Evolutionary conservation across 2,329 filamentous ascomycete genomes (phyloP).

Genomic region (Domatiomyces globalis): DNA sequence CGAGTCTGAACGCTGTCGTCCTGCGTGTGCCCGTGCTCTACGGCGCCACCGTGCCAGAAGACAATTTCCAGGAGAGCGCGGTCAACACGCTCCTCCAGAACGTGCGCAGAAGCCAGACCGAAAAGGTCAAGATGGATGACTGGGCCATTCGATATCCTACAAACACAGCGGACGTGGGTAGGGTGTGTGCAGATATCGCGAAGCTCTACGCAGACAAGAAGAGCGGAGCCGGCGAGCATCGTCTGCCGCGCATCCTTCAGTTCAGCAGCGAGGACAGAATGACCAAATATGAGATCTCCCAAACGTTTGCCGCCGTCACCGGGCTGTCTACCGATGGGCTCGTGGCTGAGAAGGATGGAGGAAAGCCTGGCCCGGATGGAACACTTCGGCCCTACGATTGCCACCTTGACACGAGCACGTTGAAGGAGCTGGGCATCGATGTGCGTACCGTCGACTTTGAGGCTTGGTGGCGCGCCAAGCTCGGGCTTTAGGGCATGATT

Average conservation of each 20-base stretch:
- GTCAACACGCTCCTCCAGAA: slow-evolving; percentile 67
- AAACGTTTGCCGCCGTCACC: slow-evolving; percentile 64
- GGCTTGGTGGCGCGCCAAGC: slow-evolving; percentile 63
- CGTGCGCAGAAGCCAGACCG: slow-evolving; percentile 55
- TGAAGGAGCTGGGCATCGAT: slow-evolving; percentile 61
- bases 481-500: slow-evolving; percentile 22
- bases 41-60: slow-evolving; percentile 49
- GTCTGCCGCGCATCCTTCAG: slow-evolving; percentile 58
- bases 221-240: slow-evolving; percentile 20
- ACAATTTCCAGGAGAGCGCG: slow-evolving; percentile 56
- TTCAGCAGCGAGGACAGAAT: slow-evolving; percentile 75
- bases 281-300: slow-evolving; percentile 83
- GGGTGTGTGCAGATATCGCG: slow-evolving; percentile 63
- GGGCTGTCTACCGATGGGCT: slow-evolving; percentile 56
- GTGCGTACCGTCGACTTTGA: slow-evolving; percentile 61
- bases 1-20: slow-evolving; percentile 48
- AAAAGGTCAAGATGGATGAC: slow-evolving; percentile 64
- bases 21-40: slow-evolving; percentile 76
- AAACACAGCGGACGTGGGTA: slow-evolving; percentile 72
- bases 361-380: slow-evolving; percentile 15
- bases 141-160: slow-evolving; percentile 77
- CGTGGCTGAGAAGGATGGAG: slow-evolving; percentile 51
- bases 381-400: slow-evolving; percentile 62
- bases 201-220: slow-evolving; percentile 48
- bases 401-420: slow-evolving; percentile 61